Percentiles rank a stretch among this genome's conserved stretches.
Conservation (phyloP, 148 eudicot species). For the Oxyria digyna region DNA sequence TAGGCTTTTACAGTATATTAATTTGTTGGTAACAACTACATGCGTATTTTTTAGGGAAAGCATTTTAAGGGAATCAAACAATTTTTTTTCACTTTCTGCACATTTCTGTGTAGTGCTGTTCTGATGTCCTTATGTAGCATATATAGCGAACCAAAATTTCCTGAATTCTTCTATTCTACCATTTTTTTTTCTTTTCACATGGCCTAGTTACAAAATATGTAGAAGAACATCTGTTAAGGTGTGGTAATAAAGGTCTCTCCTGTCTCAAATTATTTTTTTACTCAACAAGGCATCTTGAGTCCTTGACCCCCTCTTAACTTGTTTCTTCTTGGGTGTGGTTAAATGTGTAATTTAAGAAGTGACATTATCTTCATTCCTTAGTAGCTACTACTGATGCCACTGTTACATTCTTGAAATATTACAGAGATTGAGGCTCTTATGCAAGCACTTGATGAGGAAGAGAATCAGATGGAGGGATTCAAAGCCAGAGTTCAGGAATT, state of each 20-base stretch:
- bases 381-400: neutral
- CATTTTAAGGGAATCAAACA: neutral
- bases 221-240: neutral
- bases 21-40: neutral
- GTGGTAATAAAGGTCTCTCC: neutral
- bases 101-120: neutral
- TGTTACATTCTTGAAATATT: slow-evolving; percentile 10
- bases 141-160: neutral
- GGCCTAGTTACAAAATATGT: neutral
- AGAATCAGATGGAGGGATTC: slow-evolving; percentile 73
- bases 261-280: neutral
- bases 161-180: neutral
- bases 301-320: too few species aligned
- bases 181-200: neutral
- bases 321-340: neutral
- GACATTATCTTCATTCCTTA: neutral
- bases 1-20: neutral
- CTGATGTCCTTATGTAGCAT: neutral
- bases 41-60: neutral
- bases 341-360: neutral
- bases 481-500: slow-evolving; percentile 38
- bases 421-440: slow-evolving; percentile 75
- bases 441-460: slow-evolving; percentile 99
- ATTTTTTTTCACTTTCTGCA: neutral
- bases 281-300: too few species aligned